Evolutionary conservation across 176 grass and related monocot species (phyloP).

Genomic region (Canna indica): DNA sequence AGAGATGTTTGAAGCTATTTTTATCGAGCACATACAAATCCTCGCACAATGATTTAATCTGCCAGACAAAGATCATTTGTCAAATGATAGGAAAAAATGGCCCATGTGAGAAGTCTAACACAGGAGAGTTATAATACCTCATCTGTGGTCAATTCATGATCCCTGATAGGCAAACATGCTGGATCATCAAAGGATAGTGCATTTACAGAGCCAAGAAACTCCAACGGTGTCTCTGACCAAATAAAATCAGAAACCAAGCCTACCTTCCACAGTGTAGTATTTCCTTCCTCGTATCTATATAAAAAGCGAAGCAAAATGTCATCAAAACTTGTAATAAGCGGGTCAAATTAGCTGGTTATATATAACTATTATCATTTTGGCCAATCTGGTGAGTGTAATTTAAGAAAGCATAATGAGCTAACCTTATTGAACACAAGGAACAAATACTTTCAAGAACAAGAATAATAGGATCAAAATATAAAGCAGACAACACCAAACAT

Average conservation of each 20-base stretch:
- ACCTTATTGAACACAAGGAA: no score
- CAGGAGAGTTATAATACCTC: constrained; percentile 37
- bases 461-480: no score
- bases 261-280: constrained; percentile 60
- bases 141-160: constrained; percentile 84
- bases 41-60: constrained; percentile 68
- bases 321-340: background rate
- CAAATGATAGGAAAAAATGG: constrained; percentile 10
- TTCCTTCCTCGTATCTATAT: constrained; percentile 84
- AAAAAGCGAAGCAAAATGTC: constrained; percentile 8
- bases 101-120: background rate
- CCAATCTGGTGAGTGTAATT: background rate
- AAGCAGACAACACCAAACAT: no score
- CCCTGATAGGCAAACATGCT: constrained; percentile 59
- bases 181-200: constrained; percentile 73
- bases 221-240: constrained; percentile 69
- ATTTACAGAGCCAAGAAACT: constrained; percentile 80
- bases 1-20: constrained; percentile 95
- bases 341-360: background rate
- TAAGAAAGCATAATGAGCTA: background rate
- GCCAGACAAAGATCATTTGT: constrained; percentile 3
- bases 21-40: constrained; percentile 88
- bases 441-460: no score
- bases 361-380: background rate
- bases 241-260: constrained; percentile 75